These are phyloP conservation scores for Symbiotaphrina buchneri DNA, from an alignment of 495 filamentous ascomycete genomes.

Conservation along the genomic window DNA sequence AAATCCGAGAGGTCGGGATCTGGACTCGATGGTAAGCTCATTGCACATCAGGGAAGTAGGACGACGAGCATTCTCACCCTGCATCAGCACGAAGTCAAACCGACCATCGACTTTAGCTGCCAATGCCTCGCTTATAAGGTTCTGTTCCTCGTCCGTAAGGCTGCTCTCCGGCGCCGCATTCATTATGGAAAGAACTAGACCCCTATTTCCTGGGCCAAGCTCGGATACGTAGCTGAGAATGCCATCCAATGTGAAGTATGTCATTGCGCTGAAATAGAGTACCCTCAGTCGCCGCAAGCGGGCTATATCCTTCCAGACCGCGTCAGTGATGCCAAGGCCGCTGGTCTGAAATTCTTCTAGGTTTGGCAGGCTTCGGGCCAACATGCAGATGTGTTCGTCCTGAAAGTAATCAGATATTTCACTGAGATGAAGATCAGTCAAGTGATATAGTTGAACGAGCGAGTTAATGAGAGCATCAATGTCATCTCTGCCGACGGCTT, in stretches of 20 bases:
- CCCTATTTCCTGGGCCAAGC: conserved; percentile 13
- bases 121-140: conserved; percentile 10
- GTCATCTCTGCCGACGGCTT: conserved; percentile 20
- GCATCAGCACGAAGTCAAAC: conserved; percentile 15
- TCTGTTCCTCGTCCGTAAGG: conserved; percentile 13
- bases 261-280: conserved; percentile 14
- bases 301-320: conserved; percentile 20
- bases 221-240: conserved; percentile 12
- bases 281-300: conserved; percentile 11
- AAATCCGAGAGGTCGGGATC: conserved; percentile 17
- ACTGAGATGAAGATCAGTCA: conserved; percentile 22
- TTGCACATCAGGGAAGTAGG: background rate
- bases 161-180: conserved; percentile 13
- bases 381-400: conserved; percentile 22
- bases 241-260: conserved; percentile 14
- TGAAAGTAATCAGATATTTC: conserved; percentile 29
- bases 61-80: conserved; percentile 9
- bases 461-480: conserved; percentile 24
- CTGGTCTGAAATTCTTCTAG: conserved; percentile 32
- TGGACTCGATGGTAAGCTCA: conserved; percentile 3
- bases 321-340: conserved; percentile 29
- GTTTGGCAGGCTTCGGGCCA: conserved; percentile 22
- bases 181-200: conserved; percentile 13
- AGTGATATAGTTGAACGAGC: conserved; percentile 20
- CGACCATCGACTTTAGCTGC: conserved; percentile 12